Evolutionary conservation across 768 basidiomycete species (phyloP).

Genomic region (Russula olivacea): DNA sequence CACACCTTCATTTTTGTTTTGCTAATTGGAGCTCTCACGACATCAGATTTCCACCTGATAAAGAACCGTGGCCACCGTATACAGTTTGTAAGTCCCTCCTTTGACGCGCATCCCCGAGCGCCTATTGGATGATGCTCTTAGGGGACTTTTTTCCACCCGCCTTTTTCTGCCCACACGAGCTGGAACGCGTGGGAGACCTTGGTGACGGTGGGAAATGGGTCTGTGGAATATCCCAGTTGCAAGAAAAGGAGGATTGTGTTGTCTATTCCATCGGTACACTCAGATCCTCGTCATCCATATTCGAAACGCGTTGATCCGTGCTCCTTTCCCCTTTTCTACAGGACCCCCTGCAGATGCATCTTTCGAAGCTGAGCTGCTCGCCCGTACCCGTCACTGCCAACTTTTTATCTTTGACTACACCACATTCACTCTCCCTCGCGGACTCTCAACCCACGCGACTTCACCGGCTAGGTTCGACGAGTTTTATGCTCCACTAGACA

Average conservation of each 20-base stretch:
- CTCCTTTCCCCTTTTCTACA: slow-evolving; percentile 16
- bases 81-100: slow-evolving; percentile 19
- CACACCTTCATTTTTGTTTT: background rate
- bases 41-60: slow-evolving; percentile 23
- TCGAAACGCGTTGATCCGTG: slow-evolving; percentile 7
- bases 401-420: slow-evolving; percentile 58
- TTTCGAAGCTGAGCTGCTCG: slow-evolving; percentile 55
- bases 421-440: slow-evolving; percentile 6
- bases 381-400: slow-evolving; percentile 42
- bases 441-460: slow-evolving; percentile 28
- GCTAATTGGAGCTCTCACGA: background rate
- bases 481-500: slow-evolving; percentile 17
- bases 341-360: slow-evolving; percentile 57
- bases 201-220: slow-evolving; percentile 71
- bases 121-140: slow-evolving; percentile 12
- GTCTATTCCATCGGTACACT: slow-evolving; percentile 55
- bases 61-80: slow-evolving; percentile 25
- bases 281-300: background rate
- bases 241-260: slow-evolving; percentile 49
- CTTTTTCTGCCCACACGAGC: slow-evolving; percentile 41
- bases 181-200: slow-evolving; percentile 42
- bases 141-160: slow-evolving; percentile 45
- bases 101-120: no score
- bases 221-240: slow-evolving; percentile 53
- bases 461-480: slow-evolving; percentile 10